Conservation (phyloP, 805 yeast genomes). For the Candida xiaguanensis region DNA sequence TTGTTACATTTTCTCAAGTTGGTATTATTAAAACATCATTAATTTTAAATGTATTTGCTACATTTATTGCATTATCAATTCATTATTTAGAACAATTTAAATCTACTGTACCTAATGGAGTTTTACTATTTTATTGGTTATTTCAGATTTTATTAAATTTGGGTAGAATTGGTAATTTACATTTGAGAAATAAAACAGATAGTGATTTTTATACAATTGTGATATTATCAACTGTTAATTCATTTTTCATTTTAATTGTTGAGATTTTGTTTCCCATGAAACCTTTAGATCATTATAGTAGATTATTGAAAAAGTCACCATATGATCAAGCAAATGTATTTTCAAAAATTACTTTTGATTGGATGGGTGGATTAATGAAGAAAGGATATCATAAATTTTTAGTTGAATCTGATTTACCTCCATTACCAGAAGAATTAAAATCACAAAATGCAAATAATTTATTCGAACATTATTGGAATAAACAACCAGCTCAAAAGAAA, state of each 20-base stretch:
- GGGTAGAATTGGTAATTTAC: conserved; percentile 40
- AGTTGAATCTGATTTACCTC: conserved; percentile 67
- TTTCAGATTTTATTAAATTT: conserved; percentile 46
- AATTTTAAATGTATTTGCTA: conserved; percentile 33
- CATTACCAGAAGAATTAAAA: conserved; percentile 64
- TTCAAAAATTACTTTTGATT: conserved; percentile 73
- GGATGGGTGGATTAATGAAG: conserved; percentile 87
- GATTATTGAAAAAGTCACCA: conserved; percentile 29
- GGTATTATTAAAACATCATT: conserved; percentile 25
- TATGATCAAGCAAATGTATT: conserved; percentile 64
- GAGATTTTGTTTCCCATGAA: conserved; percentile 41
- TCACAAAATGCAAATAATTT: conserved; percentile 47
- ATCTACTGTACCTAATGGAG: conserved; percentile 60
- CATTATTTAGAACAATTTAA: conserved; percentile 74
- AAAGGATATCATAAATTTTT: conserved; percentile 65
- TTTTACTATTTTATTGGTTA: conserved; percentile 74
- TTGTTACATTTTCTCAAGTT: conserved; percentile 11
- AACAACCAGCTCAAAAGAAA: conserved; percentile 41
- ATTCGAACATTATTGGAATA: conserved; percentile 60
- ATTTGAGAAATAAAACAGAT: conserved; percentile 29
- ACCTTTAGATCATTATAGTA: conserved; percentile 17
- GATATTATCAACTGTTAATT: conserved; percentile 33
- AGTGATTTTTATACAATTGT: conserved; percentile 21
- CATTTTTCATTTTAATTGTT: conserved; percentile 38
- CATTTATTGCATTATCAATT: conserved; percentile 50